These are phyloP conservation scores for Corylus americana DNA, from an alignment of 306 rosid species.

Conservation along the genomic window DNA sequence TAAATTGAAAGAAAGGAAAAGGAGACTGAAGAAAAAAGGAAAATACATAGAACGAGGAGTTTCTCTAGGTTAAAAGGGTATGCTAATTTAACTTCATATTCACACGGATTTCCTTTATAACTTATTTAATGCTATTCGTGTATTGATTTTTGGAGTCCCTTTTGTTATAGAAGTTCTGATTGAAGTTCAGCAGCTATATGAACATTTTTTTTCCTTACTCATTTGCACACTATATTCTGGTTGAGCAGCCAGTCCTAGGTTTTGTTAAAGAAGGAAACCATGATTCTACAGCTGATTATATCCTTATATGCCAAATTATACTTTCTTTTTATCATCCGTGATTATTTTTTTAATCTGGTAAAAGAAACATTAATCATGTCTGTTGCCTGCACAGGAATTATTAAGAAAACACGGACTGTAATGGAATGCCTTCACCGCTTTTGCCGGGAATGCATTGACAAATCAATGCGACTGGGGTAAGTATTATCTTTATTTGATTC, in stretches of 20 bases:
- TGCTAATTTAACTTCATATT: neutral
- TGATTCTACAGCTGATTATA: neutral
- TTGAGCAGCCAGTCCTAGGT: neutral
- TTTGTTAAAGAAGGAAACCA: neutral
- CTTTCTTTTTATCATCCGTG: neutral
- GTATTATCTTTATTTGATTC: constrained; percentile 28
- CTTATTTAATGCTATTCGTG: neutral
- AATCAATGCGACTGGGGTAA: constrained; percentile 94
- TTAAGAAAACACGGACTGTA: constrained; percentile 92
- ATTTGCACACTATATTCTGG: neutral
- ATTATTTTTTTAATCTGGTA: constrained; percentile 3
- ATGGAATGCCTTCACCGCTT: constrained; percentile 99
- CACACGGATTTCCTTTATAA: neutral
- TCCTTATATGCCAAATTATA: neutral
- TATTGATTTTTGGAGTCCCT: neutral
- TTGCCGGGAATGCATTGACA: constrained; percentile 98
- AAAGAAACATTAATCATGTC: constrained; percentile 1
- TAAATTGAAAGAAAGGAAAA: neutral
- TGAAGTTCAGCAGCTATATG: neutral
- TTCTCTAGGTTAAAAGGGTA: neutral
- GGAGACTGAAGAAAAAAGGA: neutral
- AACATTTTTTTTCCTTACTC: neutral
- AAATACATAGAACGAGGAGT: neutral
- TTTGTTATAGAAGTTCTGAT: neutral
- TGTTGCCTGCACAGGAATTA: constrained; percentile 57